Evolutionary conservation across 2,329 filamentous ascomycete species (phyloP).

Genomic region (Hymenoscyphus linearis): DNA sequence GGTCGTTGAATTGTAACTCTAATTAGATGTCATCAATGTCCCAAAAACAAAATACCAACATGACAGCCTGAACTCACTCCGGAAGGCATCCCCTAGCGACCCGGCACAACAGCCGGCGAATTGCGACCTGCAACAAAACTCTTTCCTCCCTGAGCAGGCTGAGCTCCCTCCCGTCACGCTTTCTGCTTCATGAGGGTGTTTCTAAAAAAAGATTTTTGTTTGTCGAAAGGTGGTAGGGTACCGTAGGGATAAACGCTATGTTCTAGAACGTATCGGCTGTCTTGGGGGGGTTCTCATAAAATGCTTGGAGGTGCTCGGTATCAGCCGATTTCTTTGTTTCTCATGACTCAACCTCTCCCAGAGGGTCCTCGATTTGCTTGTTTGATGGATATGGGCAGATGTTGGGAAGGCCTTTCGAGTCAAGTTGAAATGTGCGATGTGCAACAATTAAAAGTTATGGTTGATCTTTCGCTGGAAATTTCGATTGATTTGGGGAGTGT

Average conservation of each 20-base stretch:
- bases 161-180: too few relatives aligned
- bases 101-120: not conserved
- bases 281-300: too few relatives aligned
- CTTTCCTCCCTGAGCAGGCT: not conserved
- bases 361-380: not conserved
- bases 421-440: not conserved
- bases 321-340: not conserved
- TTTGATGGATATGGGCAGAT: not conserved
- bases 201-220: too few relatives aligned
- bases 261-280: too few relatives aligned
- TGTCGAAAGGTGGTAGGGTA: too few relatives aligned
- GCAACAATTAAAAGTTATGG: not conserved
- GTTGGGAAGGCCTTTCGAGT: not conserved
- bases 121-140: not conserved
- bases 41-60: not conserved
- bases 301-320: too few relatives aligned
- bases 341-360: not conserved
- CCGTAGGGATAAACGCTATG: too few relatives aligned
- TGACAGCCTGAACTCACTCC: not conserved
- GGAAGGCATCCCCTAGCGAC: not conserved
- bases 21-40: too few relatives aligned
- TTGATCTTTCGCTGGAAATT: not conserved
- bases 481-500: too few relatives aligned
- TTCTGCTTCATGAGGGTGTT: too few relatives aligned
- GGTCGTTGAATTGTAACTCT: too few relatives aligned